Evolutionary conservation across 345 rosid species (phyloP).

Genomic region (Populus ilicifolia): DNA sequence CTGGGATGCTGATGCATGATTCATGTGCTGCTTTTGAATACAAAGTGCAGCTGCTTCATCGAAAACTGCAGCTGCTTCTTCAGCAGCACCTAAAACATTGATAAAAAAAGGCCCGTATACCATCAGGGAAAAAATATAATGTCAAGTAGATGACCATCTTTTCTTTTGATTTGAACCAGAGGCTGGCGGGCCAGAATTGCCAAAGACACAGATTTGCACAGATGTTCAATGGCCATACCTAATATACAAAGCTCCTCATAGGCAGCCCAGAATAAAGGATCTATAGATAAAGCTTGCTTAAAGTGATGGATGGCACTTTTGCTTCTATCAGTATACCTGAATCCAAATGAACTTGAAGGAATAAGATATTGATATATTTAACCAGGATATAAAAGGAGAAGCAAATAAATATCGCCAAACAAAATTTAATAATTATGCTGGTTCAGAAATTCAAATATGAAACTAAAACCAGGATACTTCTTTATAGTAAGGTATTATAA

Average conservation of each 20-base stretch:
- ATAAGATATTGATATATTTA: slow-evolving; percentile 17
- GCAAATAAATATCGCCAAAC: neutral
- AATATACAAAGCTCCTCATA: slow-evolving; percentile 85
- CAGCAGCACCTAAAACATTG: slow-evolving; percentile 69
- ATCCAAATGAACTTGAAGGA: slow-evolving; percentile 8
- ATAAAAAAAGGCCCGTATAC: neutral
- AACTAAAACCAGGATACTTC: neutral
- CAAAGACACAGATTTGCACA: neutral
- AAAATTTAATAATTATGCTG: neutral
- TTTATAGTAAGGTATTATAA: neutral
- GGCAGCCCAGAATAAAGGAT: slow-evolving; percentile 94
- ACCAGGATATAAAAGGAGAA: neutral
- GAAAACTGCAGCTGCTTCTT: slow-evolving; percentile 77
- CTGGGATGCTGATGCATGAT: slow-evolving; percentile 42
- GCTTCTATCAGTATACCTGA: slow-evolving; percentile 92
- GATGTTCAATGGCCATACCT: slow-evolving; percentile 47
- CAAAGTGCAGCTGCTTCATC: slow-evolving; percentile 82
- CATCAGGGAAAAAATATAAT: neutral
- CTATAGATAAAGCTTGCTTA: slow-evolving; percentile 73
- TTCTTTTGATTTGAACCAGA: neutral
- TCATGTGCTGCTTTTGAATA: slow-evolving; percentile 75
- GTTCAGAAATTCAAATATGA: neutral
- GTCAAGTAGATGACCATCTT: neutral
- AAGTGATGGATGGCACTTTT: slow-evolving; percentile 76
- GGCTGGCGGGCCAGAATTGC: slow-evolving; percentile 1